Conservation (phyloP, 768 basidiomycete species). For the Cyathus striatus region DNA sequence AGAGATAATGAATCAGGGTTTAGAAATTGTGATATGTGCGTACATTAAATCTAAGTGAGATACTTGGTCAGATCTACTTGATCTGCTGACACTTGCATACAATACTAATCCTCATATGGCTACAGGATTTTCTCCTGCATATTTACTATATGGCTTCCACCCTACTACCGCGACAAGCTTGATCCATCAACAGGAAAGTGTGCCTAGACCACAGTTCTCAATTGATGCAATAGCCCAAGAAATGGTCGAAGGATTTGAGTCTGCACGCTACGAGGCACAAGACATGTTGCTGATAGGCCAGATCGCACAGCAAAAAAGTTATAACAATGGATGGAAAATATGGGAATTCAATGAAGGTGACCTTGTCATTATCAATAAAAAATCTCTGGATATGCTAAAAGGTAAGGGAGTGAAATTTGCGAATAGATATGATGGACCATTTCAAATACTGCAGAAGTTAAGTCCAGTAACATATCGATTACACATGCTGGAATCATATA, state of each 20-base stretch:
- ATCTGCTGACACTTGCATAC: conserved; percentile 15
- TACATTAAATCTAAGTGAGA: no score
- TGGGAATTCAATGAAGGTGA: no score
- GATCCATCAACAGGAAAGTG: no score
- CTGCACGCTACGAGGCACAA: conserved; percentile 4
- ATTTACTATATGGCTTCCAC: no score
- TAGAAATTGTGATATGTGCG: no score
- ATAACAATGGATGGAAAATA: conserved; percentile 10
- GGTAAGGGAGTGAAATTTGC: no score
- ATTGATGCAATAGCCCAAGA: conserved; percentile 1
- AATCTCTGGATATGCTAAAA: conserved; percentile 22
- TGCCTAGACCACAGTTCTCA: no score
- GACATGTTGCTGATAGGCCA: conserved; percentile 11
- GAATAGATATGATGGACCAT: conserved; percentile 20
- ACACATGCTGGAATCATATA: conserved; percentile 11
- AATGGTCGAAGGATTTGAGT: conserved; percentile 7
- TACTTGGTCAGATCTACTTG: no score
- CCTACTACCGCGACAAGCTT: conserved; percentile 14
- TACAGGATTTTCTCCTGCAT: no score
- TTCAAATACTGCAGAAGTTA: conserved; percentile 13
- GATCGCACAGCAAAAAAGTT: conserved; percentile 5
- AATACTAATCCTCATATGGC: no score
- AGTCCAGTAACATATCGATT: conserved; percentile 15
- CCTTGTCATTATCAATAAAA: no score
- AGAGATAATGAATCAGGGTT: no score